Evolutionary conservation across 2,329 filamentous ascomycete genomes (phyloP), one percentile per base, ranked within the genome.

Genomic region (Thelonectria blattea): DNA sequence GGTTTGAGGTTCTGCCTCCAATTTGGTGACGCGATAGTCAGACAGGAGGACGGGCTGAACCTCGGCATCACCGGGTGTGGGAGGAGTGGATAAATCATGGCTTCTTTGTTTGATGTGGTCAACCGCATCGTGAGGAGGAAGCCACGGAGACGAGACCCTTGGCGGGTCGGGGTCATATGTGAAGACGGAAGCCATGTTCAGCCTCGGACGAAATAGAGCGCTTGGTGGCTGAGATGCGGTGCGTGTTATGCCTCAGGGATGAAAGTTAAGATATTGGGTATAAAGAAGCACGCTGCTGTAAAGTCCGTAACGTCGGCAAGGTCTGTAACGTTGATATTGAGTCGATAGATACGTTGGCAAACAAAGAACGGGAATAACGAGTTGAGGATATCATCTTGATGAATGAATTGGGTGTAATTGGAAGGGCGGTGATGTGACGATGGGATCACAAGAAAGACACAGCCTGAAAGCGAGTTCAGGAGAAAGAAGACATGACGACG

Each of bases 151-250:
- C 14, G 91, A 90, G 37, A 98, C 92, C 74, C 91, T 83, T 2
- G 92, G 91, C 47, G 93, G 92, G 66, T 97, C 90, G 2, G 92
- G 88, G 63, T 97, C 92, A 74, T 91, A 99, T 0, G 94, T 97
- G 75, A 99, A 99, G 68, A 99, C 92, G 12, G 94, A 97, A 60
- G 95, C 94, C 91, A 95, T 96, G 56, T 10, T 68, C 32, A 12
- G 22, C 20, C n/a, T 7, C 14, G 43, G 30, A 20, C 6, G 30
- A 43, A 42, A 17, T 12, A 51, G 46, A 37, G n/a, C 11, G 30
- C 95, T 56, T 12, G 65, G 30, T 15, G 22, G 43, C 27, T 18
- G 30, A 42, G 47, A 18, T 51, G 10, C 41, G 32, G 41, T 54
- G n/a, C 17, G 39, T 45, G 8, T 17, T 17, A 34, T 17, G 30